A percentile compares a stretch with the other conserved stretches of the same genome.
phyloP scores from a whole-genome alignment of 352 stramenopile genomes.

The Elongisporangium prolatum region DNA sequence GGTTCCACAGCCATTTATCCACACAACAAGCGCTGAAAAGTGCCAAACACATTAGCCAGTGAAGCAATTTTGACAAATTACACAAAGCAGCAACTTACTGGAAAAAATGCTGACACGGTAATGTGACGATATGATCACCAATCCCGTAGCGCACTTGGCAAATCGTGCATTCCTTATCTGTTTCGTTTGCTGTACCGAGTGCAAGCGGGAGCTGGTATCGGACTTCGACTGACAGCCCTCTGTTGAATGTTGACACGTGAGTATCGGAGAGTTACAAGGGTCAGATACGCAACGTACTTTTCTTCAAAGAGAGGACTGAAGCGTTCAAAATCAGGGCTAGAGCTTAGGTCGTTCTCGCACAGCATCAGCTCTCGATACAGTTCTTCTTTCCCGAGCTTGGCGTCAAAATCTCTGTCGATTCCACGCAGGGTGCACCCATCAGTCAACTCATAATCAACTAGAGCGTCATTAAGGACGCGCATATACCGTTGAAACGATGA shows the following conservation, averaged over 20 bases:
- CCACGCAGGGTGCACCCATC: constrained; percentile 13
- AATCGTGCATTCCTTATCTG: constrained; percentile 82
- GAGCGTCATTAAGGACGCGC: background rate
- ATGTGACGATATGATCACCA: constrained; percentile 77
- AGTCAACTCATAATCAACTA: background rate
- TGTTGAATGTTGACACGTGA: too few relatives aligned
- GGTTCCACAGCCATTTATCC: constrained; percentile 84
- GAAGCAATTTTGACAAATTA: background rate
- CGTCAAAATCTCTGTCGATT: constrained; percentile 34
- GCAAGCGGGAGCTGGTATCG: constrained; percentile 78
- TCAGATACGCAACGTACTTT: constrained; percentile 34
- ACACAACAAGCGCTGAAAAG: constrained; percentile 63
- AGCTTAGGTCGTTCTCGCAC: constrained; percentile 48
- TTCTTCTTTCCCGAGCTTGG: constrained; percentile 58
- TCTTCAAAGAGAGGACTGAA: constrained; percentile 75
- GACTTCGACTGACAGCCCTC: constrained; percentile 70
- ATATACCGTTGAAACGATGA: constrained; percentile 53
- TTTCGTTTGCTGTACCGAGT: constrained; percentile 75
- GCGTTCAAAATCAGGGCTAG: constrained; percentile 62
- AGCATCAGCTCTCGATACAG: constrained; percentile 60
- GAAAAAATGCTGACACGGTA: constrained; percentile 85
- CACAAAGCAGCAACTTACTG: constrained; percentile 41
- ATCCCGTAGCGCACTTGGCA: constrained; percentile 82
- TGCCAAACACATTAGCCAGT: constrained; percentile 1
- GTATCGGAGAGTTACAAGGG: background rate